Base-by-base conservation (phyloP, 768 basidiomycete species). In the Lentinula sp. region DNA sequence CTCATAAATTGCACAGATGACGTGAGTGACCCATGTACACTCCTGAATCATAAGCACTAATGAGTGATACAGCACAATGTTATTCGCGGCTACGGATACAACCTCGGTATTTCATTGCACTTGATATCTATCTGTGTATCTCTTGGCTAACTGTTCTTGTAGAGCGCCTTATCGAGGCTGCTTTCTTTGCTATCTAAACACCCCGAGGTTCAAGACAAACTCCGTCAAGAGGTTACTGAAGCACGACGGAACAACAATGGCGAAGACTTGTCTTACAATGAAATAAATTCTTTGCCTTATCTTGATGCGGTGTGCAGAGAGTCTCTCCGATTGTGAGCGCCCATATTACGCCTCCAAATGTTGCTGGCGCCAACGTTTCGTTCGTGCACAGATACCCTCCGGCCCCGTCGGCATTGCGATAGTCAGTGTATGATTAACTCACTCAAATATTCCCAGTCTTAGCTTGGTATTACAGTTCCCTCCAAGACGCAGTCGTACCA, bases 41-140 rank as follows among this genome's bases (percentile, higher is more conserved):
- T 10, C 31, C 23, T n/a, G 9, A 5, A 18, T 7, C 10, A 31
- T 15, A 37, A 31, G 18, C 7, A 21, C 39, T 16, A 9, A 59
- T 35, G 16, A n/a, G 21, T 58, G 31, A 16, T 28, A 0, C 40
- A 78, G 76, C 13, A 69, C 73, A 0, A 63, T 80, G 6, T 71
- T 74, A 16, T 74, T 77, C 55, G 76, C 77, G 0, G 78, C 72
- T 0, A 75, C 72, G 60, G 79, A 80, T 62, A 80, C 78, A 1
- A 79, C 78, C 0, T 76, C 78, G 2, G 59, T 60, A 18, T 34
- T 45, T 49, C 2, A 31, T 48, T 11, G 31, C n/a, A 23, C 31
- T 23, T 10, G n/a, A 16, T 39, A 28, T 28, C 28, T 23, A 57
- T 1, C 11, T 39, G 9, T 28, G 4, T 5, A 10, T 32, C 28